Evolutionary conservation across 495 filamentous ascomycete genomes (phyloP), one percentile per base, ranked within the genome.

Genomic region (Penicillium pancosmium): DNA sequence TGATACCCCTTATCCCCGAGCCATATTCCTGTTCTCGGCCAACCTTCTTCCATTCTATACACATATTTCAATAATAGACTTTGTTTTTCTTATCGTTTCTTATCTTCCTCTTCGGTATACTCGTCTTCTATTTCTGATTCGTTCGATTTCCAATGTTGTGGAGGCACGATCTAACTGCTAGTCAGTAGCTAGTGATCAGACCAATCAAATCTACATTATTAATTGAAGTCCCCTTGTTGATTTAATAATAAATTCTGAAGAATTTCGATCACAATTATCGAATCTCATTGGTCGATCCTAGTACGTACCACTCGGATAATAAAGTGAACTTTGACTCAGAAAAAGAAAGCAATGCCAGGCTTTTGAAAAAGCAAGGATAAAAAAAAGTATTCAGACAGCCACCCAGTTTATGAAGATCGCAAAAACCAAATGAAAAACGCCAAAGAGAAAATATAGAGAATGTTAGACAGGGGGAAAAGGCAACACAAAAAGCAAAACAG

Each of bases 361-460:
- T 43, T 50, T 47, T 46, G 13, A n/a, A 35, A 50, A 50, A 51
- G 27, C 35, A n/a, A 27, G 27, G 48, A 46, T 6, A 35, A 13
- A 61, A 47, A 57, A 59, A 57, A 41, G 10, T 53, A 52, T 56
- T 71, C 66, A 78, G 64, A 78, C 51, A 72, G 61, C 73, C 73
- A 66, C 60, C 68, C 66, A 64, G 58, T 73, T 73, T 72, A 60
- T 62, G 43, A 65, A 43, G 52, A 54, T 41, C 35, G 44, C 55
- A 64, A 47, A 55, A 49, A 34, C 47, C 18, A 12, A 62, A 48
- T 60, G 38, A 61, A 59, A 59, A 66, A 56, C 62, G 50, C 65
- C 56, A n/a, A 16, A 25, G 11, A 44, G 2, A 56, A 19, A 46
- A 49, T 13, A 44, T 9, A 50, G 21, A 4, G 46, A 11, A 48